Base-by-base conservation (phyloP, 306 rosid species). In the Crotalaria pallida region DNA sequence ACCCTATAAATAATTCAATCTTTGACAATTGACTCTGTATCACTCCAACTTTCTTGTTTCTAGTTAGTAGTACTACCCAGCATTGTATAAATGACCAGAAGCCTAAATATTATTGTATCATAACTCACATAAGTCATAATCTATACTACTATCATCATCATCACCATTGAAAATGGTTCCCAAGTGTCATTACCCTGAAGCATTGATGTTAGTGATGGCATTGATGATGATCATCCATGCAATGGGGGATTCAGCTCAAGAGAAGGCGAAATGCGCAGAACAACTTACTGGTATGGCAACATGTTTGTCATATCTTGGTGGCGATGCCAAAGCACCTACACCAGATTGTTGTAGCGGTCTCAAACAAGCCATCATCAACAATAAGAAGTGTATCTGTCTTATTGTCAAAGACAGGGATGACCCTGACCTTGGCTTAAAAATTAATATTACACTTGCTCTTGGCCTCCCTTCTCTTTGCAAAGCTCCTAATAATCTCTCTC, bases 291-390 rank as follows among this genome's bases (percentile, higher is more conserved):
- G 78, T 47, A 11, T 88, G 65, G 86, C 86, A 7, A 84, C 91
- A 2, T 88, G 96, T 66, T 79, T 86, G 19, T 81, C 91, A 26
- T 86, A 84, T 18, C 75, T 88, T 27, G 79, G 83, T 15, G 88
- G 85, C 16, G 62, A 86, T 6, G 88, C 86, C 22, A 88, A 64
- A 74, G 62, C 86, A 10, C 96, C 92, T 0, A 84, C 96, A 26
- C 83, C 78, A 1, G 90, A 85, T 63, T 88, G 94, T 38, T 88
- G 94, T 62, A 75, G 16, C 10, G 88, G 92, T 44, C 85, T 86
- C 10, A 86, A 81, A 38, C 76, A 78, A 58, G 86, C 81, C 52
- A 70, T 88, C 1, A 80, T 77, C 69, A 69, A 10, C 76, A 83
- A 84, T 15, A 82, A 86, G 78, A 88, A 79, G 62, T 86, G 91